Base-by-base conservation (phyloP, 306 rosid species). In the Abrus pulchellus region DNA sequence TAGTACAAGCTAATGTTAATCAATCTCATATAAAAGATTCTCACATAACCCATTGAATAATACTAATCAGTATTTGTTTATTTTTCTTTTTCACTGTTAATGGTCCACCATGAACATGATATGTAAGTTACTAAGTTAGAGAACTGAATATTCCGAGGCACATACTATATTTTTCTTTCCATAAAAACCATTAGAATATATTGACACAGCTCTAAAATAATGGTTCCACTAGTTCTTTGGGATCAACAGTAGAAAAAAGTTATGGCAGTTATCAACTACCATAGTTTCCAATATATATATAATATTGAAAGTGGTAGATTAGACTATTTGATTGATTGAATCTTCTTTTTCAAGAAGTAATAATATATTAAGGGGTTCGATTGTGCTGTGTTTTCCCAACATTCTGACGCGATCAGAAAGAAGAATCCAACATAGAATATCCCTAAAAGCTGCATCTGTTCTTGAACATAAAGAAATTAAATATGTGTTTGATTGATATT, bases 161-260 rank as follows among this genome's bases (percentile, higher is more conserved):
- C 20, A 20, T 20, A 20, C 13, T 11, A 11, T 32, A 33, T 27
- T 47, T 67, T 67, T 28, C 5, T 45, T 3, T 52, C 14, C 53
- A 49, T 20, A 3, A 72, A 72, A 14, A 20, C 20, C 52, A 27
- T 54, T 27, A 27, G 20, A 20, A 40, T 32, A 20, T 20, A 20
- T 34, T 72, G 79, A 9, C 6, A 62, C 61, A 61, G 20, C 20
- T 20, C 20, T 48, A 20, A 34, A 29, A 34, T 41, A 28, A 20
- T 50, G 41, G 62, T 55, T 68, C 59, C 48, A 41, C 68, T 55
- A 5, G 41, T 78, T 78, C 10, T n/a, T 68, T 78, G 75, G 82
- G 73, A 54, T 56, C 48, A 55, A 3, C 41, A 78, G 47, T 41
- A 56, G 20, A 56, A 47, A 45, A 27, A 34, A 45, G 66, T 40